Base-by-base conservation (phyloP, 1,139 yeast species). In the Chernovozyma sophiae-reginae region DNA sequence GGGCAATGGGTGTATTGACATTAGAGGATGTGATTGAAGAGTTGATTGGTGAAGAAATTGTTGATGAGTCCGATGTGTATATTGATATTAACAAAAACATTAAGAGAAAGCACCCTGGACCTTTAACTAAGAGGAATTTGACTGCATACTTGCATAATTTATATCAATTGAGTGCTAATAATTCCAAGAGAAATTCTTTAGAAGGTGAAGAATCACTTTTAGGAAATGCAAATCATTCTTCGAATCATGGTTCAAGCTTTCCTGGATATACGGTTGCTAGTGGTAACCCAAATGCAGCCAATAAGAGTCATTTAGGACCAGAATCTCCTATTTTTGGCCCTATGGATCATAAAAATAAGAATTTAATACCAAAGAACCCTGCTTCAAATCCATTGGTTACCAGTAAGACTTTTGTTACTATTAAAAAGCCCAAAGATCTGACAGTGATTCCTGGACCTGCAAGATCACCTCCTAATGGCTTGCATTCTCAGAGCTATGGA, bases 11-110 rank as follows among this genome's bases (percentile, higher is more conserved):
- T 44, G 96, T 92, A 6, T 68, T 92, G 34, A 92, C 98, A 1
- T 69, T 92, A 43, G 98, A 92, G 60, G 98, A 92, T 58, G 97
- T 92, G 13, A 92, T 92, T 54, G 98, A 92, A 60, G 98, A 92
- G 60, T 72, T 92, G 49, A 92, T 92, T 61, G 98, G 98, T 39
- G 97, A 92, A 60, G 98, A 92, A 58, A 92, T 92, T 52, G 90
- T 92, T 35, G 98, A 92, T 56, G 98, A 92, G 60, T 80, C 90
- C n/a, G 98, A 92, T 56, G 97, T 90, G 19, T 90, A 85, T 55
- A 77, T 90, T 42, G 97, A 89, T 60, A 86, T 90, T 45, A 89
- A 87, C 59, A 85, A 85, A 48, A 85, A 86, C 49, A 87, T 89
- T 53, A 84, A 83, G 56, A 72, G 96, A 51, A 74, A 77, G 25